These are phyloP conservation scores for Pneumocystis jirovecii DNA, from an alignment of 1,139 yeast genomes.

Conservation along the genomic window DNA sequence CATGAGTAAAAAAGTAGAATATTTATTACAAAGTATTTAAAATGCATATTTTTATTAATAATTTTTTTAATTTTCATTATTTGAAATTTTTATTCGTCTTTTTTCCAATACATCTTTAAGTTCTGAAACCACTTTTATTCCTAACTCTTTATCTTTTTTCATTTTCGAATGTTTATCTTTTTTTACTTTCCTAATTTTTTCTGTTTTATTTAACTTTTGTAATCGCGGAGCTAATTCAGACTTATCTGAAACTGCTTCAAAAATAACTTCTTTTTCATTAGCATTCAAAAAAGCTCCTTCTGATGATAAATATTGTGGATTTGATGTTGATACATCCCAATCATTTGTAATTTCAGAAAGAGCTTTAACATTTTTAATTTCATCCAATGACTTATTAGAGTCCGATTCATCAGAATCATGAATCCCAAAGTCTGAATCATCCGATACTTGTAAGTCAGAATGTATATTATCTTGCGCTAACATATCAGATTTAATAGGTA, in stretches of 20 bases:
- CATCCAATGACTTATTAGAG: neutral
- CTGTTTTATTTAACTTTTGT: neutral
- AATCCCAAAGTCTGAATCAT: neutral
- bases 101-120: slow-evolving; percentile 1
- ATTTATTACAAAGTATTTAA: neutral
- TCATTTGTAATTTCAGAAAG: neutral
- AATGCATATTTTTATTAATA: neutral
- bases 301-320: neutral
- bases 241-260: neutral
- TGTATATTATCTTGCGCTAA: neutral
- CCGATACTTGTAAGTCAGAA: neutral
- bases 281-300: neutral
- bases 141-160: neutral
- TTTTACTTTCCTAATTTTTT: neutral
- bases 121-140: slow-evolving; percentile 1
- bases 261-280: neutral
- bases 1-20: neutral
- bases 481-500: neutral
- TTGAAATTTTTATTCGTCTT: neutral
- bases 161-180: neutral
- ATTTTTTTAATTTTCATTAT: neutral
- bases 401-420: neutral
- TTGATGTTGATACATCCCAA: neutral
- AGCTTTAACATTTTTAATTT: neutral
- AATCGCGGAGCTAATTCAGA: neutral